Evolutionary conservation across 73 alveolate species (phyloP).

Genomic region (Paramecium octaurelia): DNA sequence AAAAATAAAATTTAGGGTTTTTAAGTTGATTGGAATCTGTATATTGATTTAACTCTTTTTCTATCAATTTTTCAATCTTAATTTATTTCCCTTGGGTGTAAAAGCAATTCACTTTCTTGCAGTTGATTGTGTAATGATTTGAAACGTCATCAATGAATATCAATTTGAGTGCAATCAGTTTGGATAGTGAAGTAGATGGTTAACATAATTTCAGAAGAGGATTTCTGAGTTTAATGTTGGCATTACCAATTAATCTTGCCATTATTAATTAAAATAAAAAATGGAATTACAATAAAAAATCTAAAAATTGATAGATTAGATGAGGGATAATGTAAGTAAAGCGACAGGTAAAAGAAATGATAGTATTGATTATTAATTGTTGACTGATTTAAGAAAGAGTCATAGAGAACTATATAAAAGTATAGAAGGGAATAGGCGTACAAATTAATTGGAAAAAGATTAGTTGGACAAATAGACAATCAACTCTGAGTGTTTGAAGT

Average conservation of each 20-base stretch:
- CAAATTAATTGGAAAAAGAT: slow-evolving; percentile 32
- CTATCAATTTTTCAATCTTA: not conserved
- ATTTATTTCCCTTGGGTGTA: not conserved
- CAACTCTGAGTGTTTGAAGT: not conserved
- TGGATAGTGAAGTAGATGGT: not conserved
- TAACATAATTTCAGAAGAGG: not conserved
- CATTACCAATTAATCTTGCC: not conserved
- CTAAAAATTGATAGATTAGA: slow-evolving; percentile 1
- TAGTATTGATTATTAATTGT: not conserved
- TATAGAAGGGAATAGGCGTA: not conserved
- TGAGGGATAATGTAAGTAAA: slow-evolving; percentile 10
- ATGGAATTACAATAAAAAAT: slow-evolving; percentile 10
- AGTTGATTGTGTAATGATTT: not conserved
- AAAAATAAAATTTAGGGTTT: not conserved
- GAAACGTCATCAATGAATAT: not conserved
- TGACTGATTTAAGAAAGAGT: slow-evolving; percentile 18
- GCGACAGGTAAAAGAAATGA: slow-evolving; percentile 37
- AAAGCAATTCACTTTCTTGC: not conserved
- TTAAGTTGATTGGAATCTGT: not conserved
- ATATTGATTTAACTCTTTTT: not conserved
- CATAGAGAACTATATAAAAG: slow-evolving; percentile 34
- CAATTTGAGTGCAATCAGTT: not conserved
- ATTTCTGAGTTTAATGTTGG: not conserved
- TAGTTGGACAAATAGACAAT: not conserved
- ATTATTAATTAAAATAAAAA: not conserved